phyloP scores from a whole-genome alignment of 202 grass and related monocot genomes.

The Zizania palustris region DNA sequence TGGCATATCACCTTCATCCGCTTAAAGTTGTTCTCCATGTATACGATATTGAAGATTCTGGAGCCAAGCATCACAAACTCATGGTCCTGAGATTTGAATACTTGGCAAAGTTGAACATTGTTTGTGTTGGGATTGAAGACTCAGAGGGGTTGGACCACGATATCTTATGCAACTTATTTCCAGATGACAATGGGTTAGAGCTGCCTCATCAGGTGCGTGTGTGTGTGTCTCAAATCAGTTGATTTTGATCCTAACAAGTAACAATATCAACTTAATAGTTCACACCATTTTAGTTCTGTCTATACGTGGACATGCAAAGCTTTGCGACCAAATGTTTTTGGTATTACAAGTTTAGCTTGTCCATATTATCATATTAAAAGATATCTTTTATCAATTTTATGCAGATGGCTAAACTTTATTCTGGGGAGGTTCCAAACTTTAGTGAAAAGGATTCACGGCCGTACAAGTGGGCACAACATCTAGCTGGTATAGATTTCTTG shows the following conservation, averaged over 20 bases:
- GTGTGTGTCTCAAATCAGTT: background rate
- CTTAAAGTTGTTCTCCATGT: conserved; percentile 81
- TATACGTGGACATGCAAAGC: background rate
- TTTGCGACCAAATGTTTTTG: conserved; percentile 9
- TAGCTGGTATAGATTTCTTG: conserved; percentile 93
- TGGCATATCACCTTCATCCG: conserved; percentile 76
- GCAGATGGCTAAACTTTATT: conserved; percentile 88
- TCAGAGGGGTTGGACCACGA: conserved; percentile 64
- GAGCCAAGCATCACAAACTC: conserved; percentile 53
- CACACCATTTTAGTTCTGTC: conserved; percentile 2
- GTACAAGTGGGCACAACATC: conserved; percentile 98
- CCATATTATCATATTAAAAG: conserved; percentile 8
- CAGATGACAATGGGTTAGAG: conserved; percentile 90
- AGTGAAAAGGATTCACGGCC: conserved; percentile 72
- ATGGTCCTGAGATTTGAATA: conserved; percentile 76
- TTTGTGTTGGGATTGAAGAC: conserved; percentile 86
- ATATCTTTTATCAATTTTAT: conserved; percentile 36
- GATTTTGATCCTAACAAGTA: conserved; percentile 7
- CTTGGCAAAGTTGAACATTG: conserved; percentile 87
- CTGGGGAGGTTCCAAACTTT: conserved; percentile 66
- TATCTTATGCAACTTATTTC: conserved; percentile 97
- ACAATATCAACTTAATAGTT: background rate
- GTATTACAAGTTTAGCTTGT: conserved; percentile 10
- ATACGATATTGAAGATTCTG: conserved; percentile 68
- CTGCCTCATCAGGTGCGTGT: conserved; percentile 73